Conservation (phyloP, 768 basidiomycete genomes). For the Austroboletus eburneus region DNA sequence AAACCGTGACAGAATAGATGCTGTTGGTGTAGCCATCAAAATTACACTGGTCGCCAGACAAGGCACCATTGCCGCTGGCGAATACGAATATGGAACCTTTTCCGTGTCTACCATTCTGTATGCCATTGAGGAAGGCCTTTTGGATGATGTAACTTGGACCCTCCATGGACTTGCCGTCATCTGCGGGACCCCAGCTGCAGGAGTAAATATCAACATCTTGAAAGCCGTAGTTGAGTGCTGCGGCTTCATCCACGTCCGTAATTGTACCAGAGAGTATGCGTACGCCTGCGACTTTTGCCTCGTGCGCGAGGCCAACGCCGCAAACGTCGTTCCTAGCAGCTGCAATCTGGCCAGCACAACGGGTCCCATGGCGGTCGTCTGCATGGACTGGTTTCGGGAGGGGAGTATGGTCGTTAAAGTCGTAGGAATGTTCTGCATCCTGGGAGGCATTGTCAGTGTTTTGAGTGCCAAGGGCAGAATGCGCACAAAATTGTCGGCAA, state of each 20-base stretch:
- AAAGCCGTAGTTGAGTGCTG: conserved; percentile 90
- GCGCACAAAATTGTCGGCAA: conserved; percentile 89
- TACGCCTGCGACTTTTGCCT: conserved; percentile 87
- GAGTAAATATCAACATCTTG: conserved; percentile 88
- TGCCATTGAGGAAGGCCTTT: conserved; percentile 91
- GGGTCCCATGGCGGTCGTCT: conserved; percentile 96
- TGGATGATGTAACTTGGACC: conserved; percentile 86
- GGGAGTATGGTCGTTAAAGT: conserved; percentile 91
- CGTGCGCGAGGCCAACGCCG: conserved; percentile 91
- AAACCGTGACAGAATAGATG: conserved; percentile 93
- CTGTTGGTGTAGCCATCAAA: conserved; percentile 99
- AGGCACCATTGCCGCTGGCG: conserved; percentile 94
- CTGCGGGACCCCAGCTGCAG: conserved; percentile 98
- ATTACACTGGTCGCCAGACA: conserved; percentile 92
- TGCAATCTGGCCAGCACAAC: conserved; percentile 95
- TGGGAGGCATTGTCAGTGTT: conserved; percentile 28
- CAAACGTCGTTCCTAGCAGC: conserved; percentile 91
- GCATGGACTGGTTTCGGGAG: conserved; percentile 83
- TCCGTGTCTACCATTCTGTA: conserved; percentile 83
- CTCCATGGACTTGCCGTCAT: conserved; percentile 94
- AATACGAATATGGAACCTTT: conserved; percentile 96
- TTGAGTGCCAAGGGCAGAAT: not conserved
- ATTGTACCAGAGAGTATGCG: conserved; percentile 95
- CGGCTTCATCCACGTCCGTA: conserved; percentile 92
- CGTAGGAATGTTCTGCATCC: conserved; percentile 86